phyloP scores from a whole-genome alignment of 192 early-diverging fungal species.

The Dissophora globulifera region DNA sequence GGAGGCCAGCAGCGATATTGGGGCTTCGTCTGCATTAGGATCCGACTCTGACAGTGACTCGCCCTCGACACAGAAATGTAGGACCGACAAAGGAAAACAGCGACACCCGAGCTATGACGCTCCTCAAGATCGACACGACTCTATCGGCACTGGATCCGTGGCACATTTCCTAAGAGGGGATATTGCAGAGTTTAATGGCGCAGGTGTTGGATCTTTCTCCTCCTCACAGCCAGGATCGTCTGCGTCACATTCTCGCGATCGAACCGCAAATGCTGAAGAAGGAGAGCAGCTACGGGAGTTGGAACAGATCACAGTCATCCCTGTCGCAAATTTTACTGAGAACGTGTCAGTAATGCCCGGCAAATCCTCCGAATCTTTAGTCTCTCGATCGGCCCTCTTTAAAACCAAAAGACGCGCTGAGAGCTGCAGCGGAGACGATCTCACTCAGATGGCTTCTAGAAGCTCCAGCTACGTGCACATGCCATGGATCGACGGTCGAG shows the following conservation, averaged over 20 bases:
- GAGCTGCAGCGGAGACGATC: background rate
- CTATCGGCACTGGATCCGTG: background rate
- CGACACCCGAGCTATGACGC: background rate
- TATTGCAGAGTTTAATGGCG: background rate
- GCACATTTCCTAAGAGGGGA: background rate
- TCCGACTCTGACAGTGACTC: background rate
- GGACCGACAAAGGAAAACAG: slow-evolving; percentile 3
- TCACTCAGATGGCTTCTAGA: background rate
- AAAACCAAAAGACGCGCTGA: slow-evolving; percentile 9
- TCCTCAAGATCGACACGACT: background rate
- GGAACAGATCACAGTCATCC: no score
- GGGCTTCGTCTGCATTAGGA: no score
- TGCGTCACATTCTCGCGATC: background rate
- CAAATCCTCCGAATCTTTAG: no score
- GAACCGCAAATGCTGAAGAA: background rate
- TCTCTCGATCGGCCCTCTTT: slow-evolving; percentile 16
- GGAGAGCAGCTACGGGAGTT: no score
- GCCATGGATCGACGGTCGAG: slow-evolving; percentile 50
- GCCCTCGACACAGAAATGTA: background rate
- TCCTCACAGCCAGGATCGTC: slow-evolving; percentile 1
- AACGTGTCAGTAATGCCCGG: no score
- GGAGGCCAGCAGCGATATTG: no score
- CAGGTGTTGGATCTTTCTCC: slow-evolving; percentile 8
- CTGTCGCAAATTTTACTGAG: no score
- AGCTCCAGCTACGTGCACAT: background rate